Base-by-base conservation (phyloP, 768 basidiomycete species). In the Lactarius akahatsu region DNA sequence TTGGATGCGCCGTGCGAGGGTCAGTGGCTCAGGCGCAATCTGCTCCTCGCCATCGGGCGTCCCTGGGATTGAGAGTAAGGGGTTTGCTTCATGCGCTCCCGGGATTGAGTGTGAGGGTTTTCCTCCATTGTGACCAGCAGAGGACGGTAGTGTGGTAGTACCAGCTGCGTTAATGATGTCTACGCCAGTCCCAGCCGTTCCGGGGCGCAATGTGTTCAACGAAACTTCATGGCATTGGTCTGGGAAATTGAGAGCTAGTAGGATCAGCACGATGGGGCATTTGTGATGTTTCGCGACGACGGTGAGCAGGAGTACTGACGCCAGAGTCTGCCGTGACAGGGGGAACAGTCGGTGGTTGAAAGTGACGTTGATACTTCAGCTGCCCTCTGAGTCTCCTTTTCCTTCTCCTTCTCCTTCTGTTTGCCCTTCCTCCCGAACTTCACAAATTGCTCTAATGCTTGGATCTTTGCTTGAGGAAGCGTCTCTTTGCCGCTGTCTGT, bases 1-100 rank as follows among this genome's bases (percentile, higher is more conserved):
- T 71, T 85, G 86, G 52, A 88, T 82, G 63, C 75, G 81, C 61
- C 78, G 77, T 6, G 84, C 83, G 23, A 89, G 78, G 1, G 79
- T 79, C 38, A 73, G 72, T 0, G 83, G 76, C 63, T 82, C 82
- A 2, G 79, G 74, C 23, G 73, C 69, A 3, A 45, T n/a, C 54
- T 32, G 40, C 23, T 54, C 65, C n/a, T 66, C 67, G 20, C 23
- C 30, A 57, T 61, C 16, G 38, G 34, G 43, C 43, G 26, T 8
- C 28, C 43, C 67, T 11, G 40, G 10, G 13, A 34, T 18, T 32
- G 45, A 61, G 20, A 23, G 45, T 11, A 16, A 41, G 1, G 16
- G 41, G 16, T 41, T 23, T 47, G 4, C 45, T 4, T 9, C n/a
- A 47, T 11, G 45, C 45, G 45, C 45, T 11, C 45, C 45, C 10